Conservation (phyloP, 345 rosid species). For the Mercurialis annua region DNA sequence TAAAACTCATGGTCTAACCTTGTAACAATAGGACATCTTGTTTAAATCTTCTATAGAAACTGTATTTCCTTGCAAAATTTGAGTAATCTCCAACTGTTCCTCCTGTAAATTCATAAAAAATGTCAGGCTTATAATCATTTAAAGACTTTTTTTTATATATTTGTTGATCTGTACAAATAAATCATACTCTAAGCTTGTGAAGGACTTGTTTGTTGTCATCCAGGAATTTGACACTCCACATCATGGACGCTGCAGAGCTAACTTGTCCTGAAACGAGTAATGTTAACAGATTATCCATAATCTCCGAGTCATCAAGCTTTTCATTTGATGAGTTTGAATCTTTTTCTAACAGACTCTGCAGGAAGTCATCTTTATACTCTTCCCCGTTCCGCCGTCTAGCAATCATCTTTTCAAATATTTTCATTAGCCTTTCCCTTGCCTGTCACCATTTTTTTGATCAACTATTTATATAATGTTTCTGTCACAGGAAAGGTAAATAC, state of each 20-base stretch:
- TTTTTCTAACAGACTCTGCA: constrained; percentile 44
- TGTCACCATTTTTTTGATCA: constrained; percentile 22
- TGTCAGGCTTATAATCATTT: not conserved
- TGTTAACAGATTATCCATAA: constrained; percentile 52
- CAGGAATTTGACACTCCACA: constrained; percentile 60
- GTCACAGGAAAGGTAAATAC: too few species aligned
- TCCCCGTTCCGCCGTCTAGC: constrained; percentile 35
- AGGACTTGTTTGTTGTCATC: constrained; percentile 42
- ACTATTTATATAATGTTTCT: too few species aligned
- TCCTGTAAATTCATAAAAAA: constrained; percentile 30
- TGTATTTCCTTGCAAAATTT: constrained; percentile 25
- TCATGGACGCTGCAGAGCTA: constrained; percentile 57
- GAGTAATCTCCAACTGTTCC: constrained; percentile 37
- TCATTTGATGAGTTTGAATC: constrained; percentile 39
- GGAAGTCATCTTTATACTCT: constrained; percentile 40
- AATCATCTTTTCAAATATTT: constrained; percentile 35
- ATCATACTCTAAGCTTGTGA: constrained; percentile 47
- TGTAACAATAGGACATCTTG: constrained; percentile 46
- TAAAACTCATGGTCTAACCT: constrained; percentile 28
- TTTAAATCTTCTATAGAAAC: constrained; percentile 47
- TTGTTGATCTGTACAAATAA: not conserved
- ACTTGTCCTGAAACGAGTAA: constrained; percentile 53
- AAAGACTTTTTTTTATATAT: too few species aligned
- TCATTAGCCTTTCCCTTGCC: constrained; percentile 46
- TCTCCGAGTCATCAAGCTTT: constrained; percentile 49